A percentile compares a stretch with the other conserved stretches of the same genome.
These are phyloP conservation scores for Hortaea sp. DNA, from an alignment of 2,329 filamentous ascomycete species.

Conservation along the genomic window DNA sequence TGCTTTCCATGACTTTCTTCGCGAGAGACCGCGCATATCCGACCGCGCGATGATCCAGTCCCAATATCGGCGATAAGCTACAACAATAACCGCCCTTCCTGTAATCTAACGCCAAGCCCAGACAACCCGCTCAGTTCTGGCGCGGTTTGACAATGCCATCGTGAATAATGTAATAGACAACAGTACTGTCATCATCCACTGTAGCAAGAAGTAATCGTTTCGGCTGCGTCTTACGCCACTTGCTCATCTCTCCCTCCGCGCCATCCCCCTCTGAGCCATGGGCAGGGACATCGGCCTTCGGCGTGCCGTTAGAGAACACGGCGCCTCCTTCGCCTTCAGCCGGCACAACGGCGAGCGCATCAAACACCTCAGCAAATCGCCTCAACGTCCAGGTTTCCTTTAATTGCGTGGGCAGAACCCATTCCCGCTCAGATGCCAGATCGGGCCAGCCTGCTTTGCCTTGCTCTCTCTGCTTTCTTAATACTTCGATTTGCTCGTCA, in stretches of 20 bases:
- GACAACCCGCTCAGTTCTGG: slow-evolving; percentile 52
- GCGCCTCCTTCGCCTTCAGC: slow-evolving; percentile 18
- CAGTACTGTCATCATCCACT: slow-evolving; percentile 68
- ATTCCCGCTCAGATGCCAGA: slow-evolving; percentile 48
- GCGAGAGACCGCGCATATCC: no score
- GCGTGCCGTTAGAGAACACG: slow-evolving; percentile 7
- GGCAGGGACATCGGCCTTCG: not conserved
- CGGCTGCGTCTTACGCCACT: slow-evolving; percentile 31
- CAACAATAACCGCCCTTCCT: no score
- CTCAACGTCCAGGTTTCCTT: slow-evolving; percentile 62
- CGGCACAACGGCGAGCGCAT: slow-evolving; percentile 40
- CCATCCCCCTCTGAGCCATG: slow-evolving; percentile 1
- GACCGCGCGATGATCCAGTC: no score
- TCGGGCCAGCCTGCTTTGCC: slow-evolving; percentile 23
- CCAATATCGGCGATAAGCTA: no score
- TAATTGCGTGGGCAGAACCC: slow-evolving; percentile 65
- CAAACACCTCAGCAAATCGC: slow-evolving; percentile 59
- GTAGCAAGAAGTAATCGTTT: slow-evolving; percentile 68
- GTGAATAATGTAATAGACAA: slow-evolving; percentile 77
- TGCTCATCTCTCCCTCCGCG: slow-evolving; percentile 5
- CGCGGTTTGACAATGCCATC: slow-evolving; percentile 80
- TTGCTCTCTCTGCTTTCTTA: slow-evolving; percentile 43
- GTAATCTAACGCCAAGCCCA: not conserved
- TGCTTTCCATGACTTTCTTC: no score
- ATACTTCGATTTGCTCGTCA: slow-evolving; percentile 66